Evolutionary conservation across 2,329 filamentous ascomycete species (phyloP), one percentile per base, ranked within the genome.

Genomic region (Fusarium udum): DNA sequence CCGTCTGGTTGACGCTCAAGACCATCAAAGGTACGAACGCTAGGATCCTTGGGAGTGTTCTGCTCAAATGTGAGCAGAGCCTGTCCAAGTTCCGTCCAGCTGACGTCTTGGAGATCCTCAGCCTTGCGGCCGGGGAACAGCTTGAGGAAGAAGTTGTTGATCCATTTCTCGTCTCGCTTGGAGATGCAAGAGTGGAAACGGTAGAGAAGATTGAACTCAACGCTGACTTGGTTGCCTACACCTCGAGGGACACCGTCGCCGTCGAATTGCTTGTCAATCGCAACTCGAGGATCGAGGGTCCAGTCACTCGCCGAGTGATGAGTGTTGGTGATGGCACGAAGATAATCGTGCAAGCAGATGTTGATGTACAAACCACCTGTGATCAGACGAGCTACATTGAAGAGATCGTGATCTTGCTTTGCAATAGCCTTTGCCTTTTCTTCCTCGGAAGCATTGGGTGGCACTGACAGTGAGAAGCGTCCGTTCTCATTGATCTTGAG

Each of bases 161-260:
- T 89, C 89, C 90, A 92, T 45, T 84, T 83, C 76, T 91, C 89
- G 69, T 92, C 91, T 28, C 86, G 85, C 70, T 86, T 83, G 7
- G 88, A 90, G 57, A 92, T 87, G 46, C 86, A 87, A 3, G 87
- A 88, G 79, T 92, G 90, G 85, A 89, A 92, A 32, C 90, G 84
- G 76, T 92, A 92, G 4, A 92, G 83, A 34, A 92, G 82, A 67
- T 92, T 92, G 81, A 92, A 92, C 78, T 92, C 90, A 7, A 89
- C 90, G 46, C 88, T 90, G 51, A 92, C 90, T 73, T 92, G 89
- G 75, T 92, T 92, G 18, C 91, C 90, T 6, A 89, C 85, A 4
- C 89, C 91, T 51, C 88, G 83, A 0, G 86, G 83, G 2, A 87
- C 84, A 12, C 85, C 85, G 31, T 86, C 81, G 8, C 82, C 80